These are phyloP conservation scores for Suhomyces sp. DNA, from an alignment of 805 yeast genomes.

Conservation along the genomic window DNA sequence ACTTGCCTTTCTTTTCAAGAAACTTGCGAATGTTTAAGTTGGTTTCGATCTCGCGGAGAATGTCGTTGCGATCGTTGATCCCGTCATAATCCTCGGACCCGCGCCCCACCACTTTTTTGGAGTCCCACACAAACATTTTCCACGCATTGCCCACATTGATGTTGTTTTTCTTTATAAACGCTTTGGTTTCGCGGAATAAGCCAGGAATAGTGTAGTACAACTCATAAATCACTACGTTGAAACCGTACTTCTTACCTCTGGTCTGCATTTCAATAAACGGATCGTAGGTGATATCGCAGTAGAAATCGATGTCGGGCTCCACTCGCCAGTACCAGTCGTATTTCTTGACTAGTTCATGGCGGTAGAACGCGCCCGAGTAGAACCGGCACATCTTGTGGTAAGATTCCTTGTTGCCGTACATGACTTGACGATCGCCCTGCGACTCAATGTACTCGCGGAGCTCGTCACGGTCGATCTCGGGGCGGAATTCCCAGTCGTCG, in stretches of 20 bases:
- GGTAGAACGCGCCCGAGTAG: slow-evolving; percentile 78
- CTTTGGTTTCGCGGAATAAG: slow-evolving; percentile 67
- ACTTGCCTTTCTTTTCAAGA: slow-evolving; percentile 19
- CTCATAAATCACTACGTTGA: slow-evolving; percentile 76
- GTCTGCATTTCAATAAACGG: slow-evolving; percentile 81
- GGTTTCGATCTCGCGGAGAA: slow-evolving; percentile 27
- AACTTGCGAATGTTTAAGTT: slow-evolving; percentile 24
- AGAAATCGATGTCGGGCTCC: slow-evolving; percentile 89
- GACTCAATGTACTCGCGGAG: slow-evolving; percentile 57
- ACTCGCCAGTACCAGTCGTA: slow-evolving; percentile 96
- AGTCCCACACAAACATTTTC: slow-evolving; percentile 55
- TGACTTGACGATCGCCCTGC: slow-evolving; percentile 80
- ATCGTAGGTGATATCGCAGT: slow-evolving; percentile 88
- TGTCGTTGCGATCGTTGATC: slow-evolving; percentile 15
- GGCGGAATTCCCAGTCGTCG: slow-evolving; percentile 66
- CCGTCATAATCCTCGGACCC: slow-evolving; percentile 22
- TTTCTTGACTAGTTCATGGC: slow-evolving; percentile 67
- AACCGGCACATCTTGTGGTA: slow-evolving; percentile 97
- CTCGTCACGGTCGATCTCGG: slow-evolving; percentile 36
- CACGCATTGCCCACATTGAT: slow-evolving; percentile 62
- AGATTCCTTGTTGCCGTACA: slow-evolving; percentile 78
- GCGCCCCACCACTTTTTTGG: slow-evolving; percentile 21
- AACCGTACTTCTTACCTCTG: slow-evolving; percentile 74
- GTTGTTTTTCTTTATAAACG: slow-evolving; percentile 48
- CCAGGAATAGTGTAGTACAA: slow-evolving; percentile 79